These are phyloP conservation scores for Moesziomyces globuligerus DNA, from an alignment of 1,284 basidiomycete species.

Conservation along the genomic window DNA sequence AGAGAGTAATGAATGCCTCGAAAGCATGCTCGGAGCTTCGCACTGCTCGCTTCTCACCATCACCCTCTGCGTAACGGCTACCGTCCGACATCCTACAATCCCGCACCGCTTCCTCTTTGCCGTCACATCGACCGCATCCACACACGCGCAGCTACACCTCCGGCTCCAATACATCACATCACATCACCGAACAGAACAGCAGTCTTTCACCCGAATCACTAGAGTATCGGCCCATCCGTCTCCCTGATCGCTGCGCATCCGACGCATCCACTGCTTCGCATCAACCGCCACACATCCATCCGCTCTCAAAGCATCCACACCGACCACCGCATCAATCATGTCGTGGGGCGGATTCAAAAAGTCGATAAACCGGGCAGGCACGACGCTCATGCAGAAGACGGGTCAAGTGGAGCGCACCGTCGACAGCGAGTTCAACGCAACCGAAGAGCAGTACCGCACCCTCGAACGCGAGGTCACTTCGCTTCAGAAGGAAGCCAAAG, in stretches of 20 bases:
- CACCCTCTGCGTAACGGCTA: neutral
- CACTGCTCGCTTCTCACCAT: conserved; percentile 1
- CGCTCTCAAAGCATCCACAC: too few relatives aligned
- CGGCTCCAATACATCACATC: neutral
- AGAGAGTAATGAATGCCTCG: too few relatives aligned
- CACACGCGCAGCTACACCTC: too few relatives aligned
- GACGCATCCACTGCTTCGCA: too few relatives aligned
- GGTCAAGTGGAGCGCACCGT: conserved; percentile 96
- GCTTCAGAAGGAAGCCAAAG: conserved; percentile 94
- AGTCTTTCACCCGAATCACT: too few relatives aligned
- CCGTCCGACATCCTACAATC: neutral
- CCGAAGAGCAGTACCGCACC: conserved; percentile 89
- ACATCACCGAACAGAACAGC: neutral
- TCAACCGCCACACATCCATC: too few relatives aligned
- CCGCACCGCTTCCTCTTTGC: neutral
- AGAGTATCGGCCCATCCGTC: neutral
- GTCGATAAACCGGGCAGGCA: conserved; percentile 89
- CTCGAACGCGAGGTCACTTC: conserved; percentile 73
- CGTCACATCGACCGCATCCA: neutral
- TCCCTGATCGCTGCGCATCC: too few relatives aligned
- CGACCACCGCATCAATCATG: conserved; percentile 37
- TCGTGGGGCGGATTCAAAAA: conserved; percentile 81
- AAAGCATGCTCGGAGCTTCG: neutral
- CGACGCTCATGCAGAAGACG: conserved; percentile 79
- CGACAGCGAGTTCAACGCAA: conserved; percentile 90